Percentiles rank a stretch among this genome's conserved stretches.
Evolutionary conservation across 2,329 filamentous ascomycete species (phyloP).

Genomic region (Fusarium sp.): DNA sequence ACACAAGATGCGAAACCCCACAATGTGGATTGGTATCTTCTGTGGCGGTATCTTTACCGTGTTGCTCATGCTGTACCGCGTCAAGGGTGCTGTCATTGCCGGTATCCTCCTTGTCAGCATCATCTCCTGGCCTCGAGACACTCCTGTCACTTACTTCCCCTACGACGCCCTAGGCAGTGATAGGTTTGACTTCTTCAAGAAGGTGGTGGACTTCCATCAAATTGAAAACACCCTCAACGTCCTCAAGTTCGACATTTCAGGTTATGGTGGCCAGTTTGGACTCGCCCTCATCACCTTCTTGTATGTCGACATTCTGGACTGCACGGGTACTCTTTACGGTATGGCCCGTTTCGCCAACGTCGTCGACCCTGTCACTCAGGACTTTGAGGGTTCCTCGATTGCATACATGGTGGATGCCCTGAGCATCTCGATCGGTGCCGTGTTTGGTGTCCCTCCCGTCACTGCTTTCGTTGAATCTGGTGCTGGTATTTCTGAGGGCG

Average conservation of each 20-base stretch:
- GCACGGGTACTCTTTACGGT: conserved; percentile 87
- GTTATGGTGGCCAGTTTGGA: conserved; percentile 80
- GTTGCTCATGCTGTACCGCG: conserved; percentile 84
- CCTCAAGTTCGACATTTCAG: conserved; percentile 78
- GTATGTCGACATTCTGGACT: conserved; percentile 91
- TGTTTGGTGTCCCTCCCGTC: conserved; percentile 83
- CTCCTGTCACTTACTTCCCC: conserved; percentile 84
- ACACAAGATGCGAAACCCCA: conserved; percentile 84
- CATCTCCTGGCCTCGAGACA: conserved; percentile 87
- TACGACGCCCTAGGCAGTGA: conserved; percentile 75
- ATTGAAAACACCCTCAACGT: conserved; percentile 77
- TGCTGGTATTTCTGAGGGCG: conserved; percentile 89
- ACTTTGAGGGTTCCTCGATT: conserved; percentile 87
- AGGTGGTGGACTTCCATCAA: conserved; percentile 85
- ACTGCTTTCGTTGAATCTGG: conserved; percentile 92
- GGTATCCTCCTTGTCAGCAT: conserved; percentile 87
- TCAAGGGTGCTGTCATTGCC: conserved; percentile 87
- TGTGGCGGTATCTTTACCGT: conserved; percentile 85
- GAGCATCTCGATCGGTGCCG: conserved; percentile 80
- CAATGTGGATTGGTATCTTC: conserved; percentile 91
- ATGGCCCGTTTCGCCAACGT: conserved; percentile 88
- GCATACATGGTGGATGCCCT: conserved; percentile 88
- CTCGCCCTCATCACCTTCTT: conserved; percentile 89
- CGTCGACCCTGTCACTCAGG: conserved; percentile 84
- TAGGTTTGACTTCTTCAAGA: conserved; percentile 87